phyloP scores from a whole-genome alignment of 1,284 basidiomycete species.

The Puccinia hordei region DNA sequence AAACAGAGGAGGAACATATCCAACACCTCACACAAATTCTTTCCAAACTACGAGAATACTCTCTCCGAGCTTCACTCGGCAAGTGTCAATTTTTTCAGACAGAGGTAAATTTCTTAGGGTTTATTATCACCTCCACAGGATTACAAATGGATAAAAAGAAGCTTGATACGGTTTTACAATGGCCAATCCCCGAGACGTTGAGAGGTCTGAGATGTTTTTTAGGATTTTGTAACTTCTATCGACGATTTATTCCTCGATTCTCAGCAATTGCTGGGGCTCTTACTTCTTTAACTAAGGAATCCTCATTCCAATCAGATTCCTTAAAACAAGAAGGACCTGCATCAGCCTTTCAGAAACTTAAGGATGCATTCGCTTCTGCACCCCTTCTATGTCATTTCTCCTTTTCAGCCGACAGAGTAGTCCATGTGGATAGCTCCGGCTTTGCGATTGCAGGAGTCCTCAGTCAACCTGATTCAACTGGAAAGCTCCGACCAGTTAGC shows the following conservation, averaged over 20 bases:
- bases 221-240: too few relatives aligned
- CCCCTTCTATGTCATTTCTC: slow-evolving; percentile 23
- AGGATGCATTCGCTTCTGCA: background rate
- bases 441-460: slow-evolving; percentile 22
- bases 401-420: slow-evolving; percentile 9
- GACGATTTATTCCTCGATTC: too few relatives aligned
- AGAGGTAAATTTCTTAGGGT: too few relatives aligned
- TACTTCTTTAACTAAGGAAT: slow-evolving; percentile 3
- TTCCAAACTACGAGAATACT: background rate
- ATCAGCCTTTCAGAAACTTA: background rate
- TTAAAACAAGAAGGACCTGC: background rate
- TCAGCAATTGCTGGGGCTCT: too few relatives aligned
- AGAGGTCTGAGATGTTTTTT: background rate
- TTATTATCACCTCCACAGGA: too few relatives aligned
- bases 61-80: background rate
- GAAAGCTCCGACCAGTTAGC: background rate
- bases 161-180: too few relatives aligned
- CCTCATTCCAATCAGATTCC: background rate
- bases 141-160: too few relatives aligned
- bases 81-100: too few relatives aligned
- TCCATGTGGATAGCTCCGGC: slow-evolving; percentile 36
- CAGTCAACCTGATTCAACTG: slow-evolving; percentile 8
- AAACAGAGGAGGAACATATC: too few relatives aligned
- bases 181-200: slow-evolving; percentile 1
- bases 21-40: background rate